A percentile compares a stretch with the other conserved stretches of the same genome.
phyloP scores from a whole-genome alignment of 202 grass and related monocot genomes.

The Eragrostis tef region DNA sequence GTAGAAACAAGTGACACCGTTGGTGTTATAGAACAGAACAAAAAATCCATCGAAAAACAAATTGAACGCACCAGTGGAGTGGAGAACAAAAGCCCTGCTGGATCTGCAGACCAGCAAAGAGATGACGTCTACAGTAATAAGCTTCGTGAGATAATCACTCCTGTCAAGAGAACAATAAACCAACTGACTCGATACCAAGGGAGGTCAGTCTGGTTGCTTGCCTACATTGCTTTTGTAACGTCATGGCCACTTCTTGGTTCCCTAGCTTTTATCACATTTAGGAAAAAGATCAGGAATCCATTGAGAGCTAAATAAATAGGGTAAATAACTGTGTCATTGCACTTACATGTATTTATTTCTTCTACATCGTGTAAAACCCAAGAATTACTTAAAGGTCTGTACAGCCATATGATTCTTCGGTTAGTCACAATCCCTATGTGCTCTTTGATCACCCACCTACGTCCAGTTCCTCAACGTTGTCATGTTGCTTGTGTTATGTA shows the following conservation, averaged over 20 bases:
- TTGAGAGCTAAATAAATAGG: constrained; percentile 40
- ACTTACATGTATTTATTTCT: not conserved
- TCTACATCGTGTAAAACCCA: not conserved
- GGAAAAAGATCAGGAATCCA: constrained; percentile 60
- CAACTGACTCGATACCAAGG: constrained; percentile 60
- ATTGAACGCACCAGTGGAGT: constrained; percentile 39
- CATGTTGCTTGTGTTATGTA: not conserved
- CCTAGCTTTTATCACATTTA: constrained; percentile 64
- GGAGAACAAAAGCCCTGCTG: constrained; percentile 7
- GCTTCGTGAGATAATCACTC: constrained; percentile 57
- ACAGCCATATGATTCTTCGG: constrained; percentile 20
- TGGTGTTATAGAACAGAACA: constrained; percentile 9
- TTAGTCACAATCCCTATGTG: not conserved
- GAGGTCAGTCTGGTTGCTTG: constrained; percentile 81
- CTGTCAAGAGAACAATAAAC: constrained; percentile 76
- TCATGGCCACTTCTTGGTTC: constrained; percentile 88
- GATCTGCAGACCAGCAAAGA: constrained; percentile 31
- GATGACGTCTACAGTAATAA: constrained; percentile 33
- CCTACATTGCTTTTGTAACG: constrained; percentile 77
- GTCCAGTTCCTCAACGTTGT: not conserved
- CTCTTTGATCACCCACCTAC: not conserved
- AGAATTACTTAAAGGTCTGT: constrained; percentile 5
- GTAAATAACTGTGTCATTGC: not conserved
- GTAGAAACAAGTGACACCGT: constrained; percentile 16
- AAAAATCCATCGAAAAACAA: constrained; percentile 11